These are phyloP conservation scores for Saururus chinensis DNA, from an alignment of 164 flowering plant genomes.

Conservation along the genomic window DNA sequence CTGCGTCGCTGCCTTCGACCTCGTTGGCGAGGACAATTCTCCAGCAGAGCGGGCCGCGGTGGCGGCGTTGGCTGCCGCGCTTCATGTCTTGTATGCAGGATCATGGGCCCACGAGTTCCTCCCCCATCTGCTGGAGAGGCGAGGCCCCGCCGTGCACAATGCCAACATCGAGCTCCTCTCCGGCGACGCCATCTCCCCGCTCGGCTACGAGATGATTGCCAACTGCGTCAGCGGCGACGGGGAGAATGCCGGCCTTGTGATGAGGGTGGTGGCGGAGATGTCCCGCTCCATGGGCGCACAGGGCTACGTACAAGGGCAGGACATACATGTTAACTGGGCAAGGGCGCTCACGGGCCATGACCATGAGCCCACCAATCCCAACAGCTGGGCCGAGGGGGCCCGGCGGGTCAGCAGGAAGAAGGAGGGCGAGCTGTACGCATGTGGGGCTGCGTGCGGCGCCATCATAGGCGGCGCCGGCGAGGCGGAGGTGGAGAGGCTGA, in stretches of 20 bases:
- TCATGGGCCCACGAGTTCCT: constrained; percentile 34
- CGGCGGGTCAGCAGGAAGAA: constrained; percentile 23
- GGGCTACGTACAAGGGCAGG: constrained; percentile 36
- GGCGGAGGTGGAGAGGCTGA: constrained; percentile 43
- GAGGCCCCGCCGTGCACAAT: constrained; percentile 10
- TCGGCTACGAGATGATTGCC: constrained; percentile 32
- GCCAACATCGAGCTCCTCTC: constrained; percentile 48
- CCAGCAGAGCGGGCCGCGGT: constrained; percentile 36
- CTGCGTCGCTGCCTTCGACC: constrained; percentile 54
- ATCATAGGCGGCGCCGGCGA: constrained; percentile 59
- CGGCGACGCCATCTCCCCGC: constrained; percentile 26
- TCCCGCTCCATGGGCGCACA: constrained; percentile 39
- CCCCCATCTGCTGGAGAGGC: constrained; percentile 15
- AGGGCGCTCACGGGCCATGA: neutral
- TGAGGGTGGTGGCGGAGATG: constrained; percentile 47
- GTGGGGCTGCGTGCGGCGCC: constrained; percentile 67
- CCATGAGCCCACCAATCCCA: neutral
- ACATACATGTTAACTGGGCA: constrained; percentile 8
- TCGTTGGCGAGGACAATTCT: constrained; percentile 22
- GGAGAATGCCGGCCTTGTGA: constrained; percentile 23
- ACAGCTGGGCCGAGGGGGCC: neutral
- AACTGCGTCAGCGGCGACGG: constrained; percentile 14
- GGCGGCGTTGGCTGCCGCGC: constrained; percentile 45
- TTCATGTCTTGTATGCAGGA: constrained; percentile 49
- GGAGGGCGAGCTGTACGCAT: constrained; percentile 40